Conservation (phyloP, 2,329 filamentous ascomycete species). For the Colletotrichum navitas region DNA sequence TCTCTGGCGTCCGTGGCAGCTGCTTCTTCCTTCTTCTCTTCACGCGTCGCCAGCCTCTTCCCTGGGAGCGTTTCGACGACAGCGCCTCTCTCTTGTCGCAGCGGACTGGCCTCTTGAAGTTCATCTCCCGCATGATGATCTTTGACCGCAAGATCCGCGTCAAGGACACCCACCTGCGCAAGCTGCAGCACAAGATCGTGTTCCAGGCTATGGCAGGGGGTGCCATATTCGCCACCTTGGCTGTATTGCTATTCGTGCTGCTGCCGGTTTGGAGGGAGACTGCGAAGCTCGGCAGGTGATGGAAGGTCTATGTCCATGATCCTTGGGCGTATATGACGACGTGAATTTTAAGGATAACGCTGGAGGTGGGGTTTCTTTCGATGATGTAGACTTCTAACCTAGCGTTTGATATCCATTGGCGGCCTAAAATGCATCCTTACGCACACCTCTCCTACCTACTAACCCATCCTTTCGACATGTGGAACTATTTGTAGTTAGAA, state of each 20-base stretch:
- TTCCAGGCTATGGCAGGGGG: constrained; percentile 56
- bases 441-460: too few species aligned
- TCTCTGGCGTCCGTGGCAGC: constrained; percentile 59
- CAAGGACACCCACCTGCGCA: constrained; percentile 57
- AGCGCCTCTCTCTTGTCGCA: constrained; percentile 45
- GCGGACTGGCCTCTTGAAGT: constrained; percentile 47
- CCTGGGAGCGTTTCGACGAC: constrained; percentile 63
- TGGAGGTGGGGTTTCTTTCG: neutral
- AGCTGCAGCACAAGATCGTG: constrained; percentile 60
- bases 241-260: constrained; percentile 57
- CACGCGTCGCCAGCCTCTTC: constrained; percentile 58
- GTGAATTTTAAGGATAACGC: neutral
- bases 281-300: neutral
- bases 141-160: constrained; percentile 61
- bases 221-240: constrained; percentile 52
- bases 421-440: neutral
- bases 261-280: constrained; percentile 59
- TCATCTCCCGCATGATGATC: constrained; percentile 58
- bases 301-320: neutral
- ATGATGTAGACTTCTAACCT: neutral
- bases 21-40: constrained; percentile 64
- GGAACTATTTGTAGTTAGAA: neutral
- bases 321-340: neutral
- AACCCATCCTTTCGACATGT: neutral
- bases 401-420: constrained; percentile 11